Conservation (phyloP, 2,329 filamentous ascomycete genomes). For the Phyllosticta citriasiana region DNA sequence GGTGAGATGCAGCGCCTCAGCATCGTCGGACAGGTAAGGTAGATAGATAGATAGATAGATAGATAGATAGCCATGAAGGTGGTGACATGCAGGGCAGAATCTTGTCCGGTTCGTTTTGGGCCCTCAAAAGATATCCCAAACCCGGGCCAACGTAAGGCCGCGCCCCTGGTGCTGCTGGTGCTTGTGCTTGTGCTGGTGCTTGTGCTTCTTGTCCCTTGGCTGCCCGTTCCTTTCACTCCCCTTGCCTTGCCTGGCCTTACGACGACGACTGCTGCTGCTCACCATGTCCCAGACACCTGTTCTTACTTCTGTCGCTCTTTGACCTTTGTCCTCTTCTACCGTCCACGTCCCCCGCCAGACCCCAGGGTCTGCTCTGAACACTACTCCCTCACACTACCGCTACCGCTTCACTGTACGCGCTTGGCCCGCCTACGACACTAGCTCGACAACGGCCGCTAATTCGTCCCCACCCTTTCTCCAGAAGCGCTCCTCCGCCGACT, state of each 20-base stretch:
- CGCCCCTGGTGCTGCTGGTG: constrained; percentile 4
- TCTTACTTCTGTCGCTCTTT: not conserved
- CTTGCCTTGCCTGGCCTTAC: not conserved
- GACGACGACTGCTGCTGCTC: not conserved
- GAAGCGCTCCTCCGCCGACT: not conserved
- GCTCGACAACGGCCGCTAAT: not conserved
- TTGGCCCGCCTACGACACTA: not conserved
- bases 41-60: not conserved
- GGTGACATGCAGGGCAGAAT: not conserved
- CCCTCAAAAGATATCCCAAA: not conserved
- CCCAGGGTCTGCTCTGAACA: not conserved
- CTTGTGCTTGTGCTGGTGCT: not conserved
- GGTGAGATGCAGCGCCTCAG: no score
- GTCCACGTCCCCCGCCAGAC: not conserved
- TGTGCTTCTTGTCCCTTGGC: not conserved
- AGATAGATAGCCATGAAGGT: not conserved
- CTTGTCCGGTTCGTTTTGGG: not conserved
- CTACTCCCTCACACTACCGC: not conserved
- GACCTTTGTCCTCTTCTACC: not conserved
- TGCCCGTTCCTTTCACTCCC: not conserved
- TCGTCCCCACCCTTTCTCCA: not conserved
- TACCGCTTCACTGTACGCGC: constrained; percentile 2
- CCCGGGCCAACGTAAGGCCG: not conserved
- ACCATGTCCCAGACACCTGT: not conserved
- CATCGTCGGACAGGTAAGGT: not conserved